Evolutionary conservation across 75 land plant species (phyloP).

Genomic region (Pinus albicaulis): DNA sequence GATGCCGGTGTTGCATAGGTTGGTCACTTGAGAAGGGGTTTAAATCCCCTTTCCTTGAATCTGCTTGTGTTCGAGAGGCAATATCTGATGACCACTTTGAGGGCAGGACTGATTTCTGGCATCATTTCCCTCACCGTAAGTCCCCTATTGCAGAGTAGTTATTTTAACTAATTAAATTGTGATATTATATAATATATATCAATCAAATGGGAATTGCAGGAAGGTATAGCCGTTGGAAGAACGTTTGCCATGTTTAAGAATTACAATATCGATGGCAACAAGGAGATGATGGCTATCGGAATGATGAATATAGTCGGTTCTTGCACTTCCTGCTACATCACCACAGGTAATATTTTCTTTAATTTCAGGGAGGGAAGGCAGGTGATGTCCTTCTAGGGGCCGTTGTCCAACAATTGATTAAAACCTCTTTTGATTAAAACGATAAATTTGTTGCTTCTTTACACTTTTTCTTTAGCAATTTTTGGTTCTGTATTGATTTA

Average conservation of each 20-base stretch:
- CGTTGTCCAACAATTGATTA: no score
- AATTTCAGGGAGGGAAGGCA: no score
- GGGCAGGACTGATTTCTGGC: conserved; percentile 5
- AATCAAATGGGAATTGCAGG: neutral
- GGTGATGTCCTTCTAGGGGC: no score
- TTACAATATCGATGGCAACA: conserved; percentile 52
- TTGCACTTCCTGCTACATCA: conserved; percentile 78
- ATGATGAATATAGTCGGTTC: conserved; percentile 82
- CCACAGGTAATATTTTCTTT: conserved; percentile 53
- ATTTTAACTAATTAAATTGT: no score
- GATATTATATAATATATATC: no score
- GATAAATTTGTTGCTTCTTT: no score
- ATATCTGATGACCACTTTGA: conserved; percentile 8
- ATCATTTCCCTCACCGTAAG: conserved; percentile 34
- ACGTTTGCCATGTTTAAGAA: conserved; percentile 40
- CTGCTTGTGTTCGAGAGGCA: neutral
- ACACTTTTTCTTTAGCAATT: no score
- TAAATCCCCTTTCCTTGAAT: conserved; percentile 26
- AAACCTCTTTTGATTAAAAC: no score
- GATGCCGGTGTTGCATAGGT: neutral
- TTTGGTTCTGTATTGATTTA: no score
- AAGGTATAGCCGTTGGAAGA: conserved; percentile 45
- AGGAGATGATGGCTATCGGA: conserved; percentile 69
- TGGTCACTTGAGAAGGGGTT: conserved; percentile 34
- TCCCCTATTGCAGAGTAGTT: no score